Evolutionary conservation across 2,329 filamentous ascomycete species (phyloP).

Genomic region (Claviceps sp.): DNA sequence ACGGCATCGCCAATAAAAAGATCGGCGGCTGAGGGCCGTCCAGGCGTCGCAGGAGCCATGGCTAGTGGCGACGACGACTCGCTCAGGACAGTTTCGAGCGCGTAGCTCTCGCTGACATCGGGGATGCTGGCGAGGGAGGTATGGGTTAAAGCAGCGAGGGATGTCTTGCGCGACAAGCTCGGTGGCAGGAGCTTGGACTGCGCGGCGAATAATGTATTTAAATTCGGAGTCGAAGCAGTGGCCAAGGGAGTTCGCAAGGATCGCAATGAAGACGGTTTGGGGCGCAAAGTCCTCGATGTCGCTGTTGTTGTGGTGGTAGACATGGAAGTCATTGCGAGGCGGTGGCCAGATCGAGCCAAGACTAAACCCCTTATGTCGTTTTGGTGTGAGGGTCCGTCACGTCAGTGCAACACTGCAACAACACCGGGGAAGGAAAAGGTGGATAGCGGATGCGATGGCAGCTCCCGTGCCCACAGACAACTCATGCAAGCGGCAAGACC

Average conservation of each 20-base stretch:
- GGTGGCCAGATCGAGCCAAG: conserved; percentile 4
- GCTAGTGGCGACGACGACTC: conserved; percentile 17
- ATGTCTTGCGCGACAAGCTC: conserved; percentile 54
- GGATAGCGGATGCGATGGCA: conserved; percentile 1
- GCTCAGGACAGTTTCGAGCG: conserved; percentile 37
- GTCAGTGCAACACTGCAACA: background rate
- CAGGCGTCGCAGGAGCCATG: conserved; percentile 41
- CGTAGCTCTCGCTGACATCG: conserved; percentile 53
- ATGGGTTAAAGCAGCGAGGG: conserved; percentile 54
- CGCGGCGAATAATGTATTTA: conserved; percentile 36
- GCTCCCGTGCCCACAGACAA: background rate
- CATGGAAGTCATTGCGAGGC: conserved; percentile 11
- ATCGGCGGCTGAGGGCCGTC: conserved; percentile 33
- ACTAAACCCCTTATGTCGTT: background rate
- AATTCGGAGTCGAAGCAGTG: conserved; percentile 45
- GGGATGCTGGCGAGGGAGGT: conserved; percentile 51
- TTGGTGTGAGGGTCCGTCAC: background rate
- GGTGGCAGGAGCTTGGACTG: conserved; percentile 33
- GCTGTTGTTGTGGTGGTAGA: conserved; percentile 8
- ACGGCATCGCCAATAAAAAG: conserved; percentile 70
- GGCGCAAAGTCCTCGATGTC: conserved; percentile 10
- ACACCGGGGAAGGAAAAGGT: conserved; percentile 1
- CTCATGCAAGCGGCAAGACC: background rate
- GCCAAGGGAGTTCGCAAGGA: conserved; percentile 31
- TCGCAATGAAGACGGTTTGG: conserved; percentile 15